Evolutionary conservation across 1,139 yeast species (phyloP).

Genomic region (Yamadazyma membranifaciens): DNA sequence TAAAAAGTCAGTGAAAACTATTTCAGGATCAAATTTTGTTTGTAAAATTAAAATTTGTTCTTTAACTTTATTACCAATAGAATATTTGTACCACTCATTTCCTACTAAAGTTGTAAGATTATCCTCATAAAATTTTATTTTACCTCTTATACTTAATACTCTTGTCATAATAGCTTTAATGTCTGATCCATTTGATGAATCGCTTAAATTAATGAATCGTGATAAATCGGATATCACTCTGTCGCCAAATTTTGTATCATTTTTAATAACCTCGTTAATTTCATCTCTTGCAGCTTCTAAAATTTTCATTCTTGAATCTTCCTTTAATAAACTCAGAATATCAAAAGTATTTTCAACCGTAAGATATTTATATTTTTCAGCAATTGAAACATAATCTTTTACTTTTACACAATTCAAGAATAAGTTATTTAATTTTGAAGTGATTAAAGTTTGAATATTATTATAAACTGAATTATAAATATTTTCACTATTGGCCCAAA

Average conservation of each 20-base stretch:
- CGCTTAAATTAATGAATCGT: neutral
- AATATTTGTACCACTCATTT: slow-evolving; percentile 68
- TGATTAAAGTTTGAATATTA: slow-evolving; percentile 22
- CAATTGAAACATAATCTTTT: slow-evolving; percentile 30
- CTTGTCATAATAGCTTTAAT: slow-evolving; percentile 8
- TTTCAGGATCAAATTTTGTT: slow-evolving; percentile 44
- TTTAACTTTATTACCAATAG: slow-evolving; percentile 67
- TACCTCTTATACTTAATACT: slow-evolving; percentile 7
- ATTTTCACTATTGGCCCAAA: slow-evolving; percentile 32
- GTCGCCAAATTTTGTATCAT: slow-evolving; percentile 8
- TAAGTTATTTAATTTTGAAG: slow-evolving; percentile 23
- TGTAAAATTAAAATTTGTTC: slow-evolving; percentile 47
- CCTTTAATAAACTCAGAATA: slow-evolving; percentile 30
- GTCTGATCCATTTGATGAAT: neutral
- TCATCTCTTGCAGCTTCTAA: slow-evolving; percentile 31
- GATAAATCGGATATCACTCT: slow-evolving; percentile 2
- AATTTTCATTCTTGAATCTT: slow-evolving; percentile 34
- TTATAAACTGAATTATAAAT: slow-evolving; percentile 24
- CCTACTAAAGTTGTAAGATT: slow-evolving; percentile 45
- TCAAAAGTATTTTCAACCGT: slow-evolving; percentile 15
- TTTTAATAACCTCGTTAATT: slow-evolving; percentile 18
- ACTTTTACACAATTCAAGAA: slow-evolving; percentile 28
- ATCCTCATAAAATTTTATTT: slow-evolving; percentile 10
- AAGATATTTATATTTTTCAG: slow-evolving; percentile 22
- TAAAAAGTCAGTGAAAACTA: slow-evolving; percentile 51